A percentile compares a stretch with the other conserved stretches of the same genome.
Evolutionary conservation across 768 basidiomycete genomes (phyloP).

Genomic region (Tricholoma matsutake): DNA sequence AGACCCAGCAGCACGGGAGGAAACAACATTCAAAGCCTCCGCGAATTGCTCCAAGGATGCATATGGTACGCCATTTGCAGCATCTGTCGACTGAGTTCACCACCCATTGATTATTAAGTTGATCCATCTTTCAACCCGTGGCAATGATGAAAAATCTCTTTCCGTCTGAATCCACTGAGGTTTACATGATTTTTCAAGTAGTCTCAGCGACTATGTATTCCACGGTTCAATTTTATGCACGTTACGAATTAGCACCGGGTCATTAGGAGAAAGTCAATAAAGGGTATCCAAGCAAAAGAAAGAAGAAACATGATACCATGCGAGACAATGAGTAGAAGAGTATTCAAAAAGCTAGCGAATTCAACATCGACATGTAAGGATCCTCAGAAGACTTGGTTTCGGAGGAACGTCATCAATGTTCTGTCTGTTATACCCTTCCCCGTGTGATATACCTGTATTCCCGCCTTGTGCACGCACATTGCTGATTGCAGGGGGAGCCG

Average conservation of each 20-base stretch:
- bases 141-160: background rate
- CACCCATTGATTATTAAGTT: background rate
- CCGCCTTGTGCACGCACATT: conserved; percentile 69
- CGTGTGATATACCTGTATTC: conserved; percentile 63
- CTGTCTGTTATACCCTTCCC: conserved; percentile 56
- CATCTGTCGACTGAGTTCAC: background rate
- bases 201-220: background rate
- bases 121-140: conserved; percentile 2
- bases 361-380: conserved; percentile 80
- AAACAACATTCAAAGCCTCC: background rate
- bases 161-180: background rate
- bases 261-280: conserved; percentile 22
- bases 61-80: background rate
- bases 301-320: conserved; percentile 26
- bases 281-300: conserved; percentile 32
- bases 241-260: conserved; percentile 4
- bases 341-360: conserved; percentile 25
- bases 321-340: conserved; percentile 21
- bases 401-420: conserved; percentile 51
- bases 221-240: conserved; percentile 2
- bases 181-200: background rate
- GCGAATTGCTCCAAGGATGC: background rate
- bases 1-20: background rate
- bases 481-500: conserved; percentile 70
- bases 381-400: conserved; percentile 56